These are phyloP conservation scores for Fomitiporia mediterranea DNA, from an alignment of 1,284 basidiomycete genomes.

Conservation along the genomic window DNA sequence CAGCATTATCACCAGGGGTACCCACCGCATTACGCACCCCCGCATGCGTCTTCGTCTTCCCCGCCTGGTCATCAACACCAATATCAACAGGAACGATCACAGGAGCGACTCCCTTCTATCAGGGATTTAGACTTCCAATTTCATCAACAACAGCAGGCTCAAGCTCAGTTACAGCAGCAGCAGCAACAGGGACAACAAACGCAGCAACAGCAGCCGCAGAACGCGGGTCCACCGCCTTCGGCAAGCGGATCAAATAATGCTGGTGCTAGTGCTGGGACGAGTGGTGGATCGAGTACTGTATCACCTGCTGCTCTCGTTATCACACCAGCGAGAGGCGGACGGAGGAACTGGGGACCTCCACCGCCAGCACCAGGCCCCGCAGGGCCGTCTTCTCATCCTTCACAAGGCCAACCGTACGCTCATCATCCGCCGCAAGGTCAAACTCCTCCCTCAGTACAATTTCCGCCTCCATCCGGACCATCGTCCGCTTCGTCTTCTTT, in stretches of 20 bases:
- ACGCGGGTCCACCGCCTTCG: slow-evolving; percentile 21
- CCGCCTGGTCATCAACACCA: slow-evolving; percentile 11
- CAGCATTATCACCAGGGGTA: slow-evolving; percentile 34
- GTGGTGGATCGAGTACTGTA: not conserved
- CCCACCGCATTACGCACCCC: slow-evolving; percentile 25
- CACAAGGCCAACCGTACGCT: not conserved
- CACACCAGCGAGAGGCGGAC: not conserved
- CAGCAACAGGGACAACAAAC: slow-evolving; percentile 18
- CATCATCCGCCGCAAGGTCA: not conserved
- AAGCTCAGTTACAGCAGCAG: slow-evolving; percentile 5
- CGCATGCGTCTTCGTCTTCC: slow-evolving; percentile 21
- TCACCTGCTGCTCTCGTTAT: not conserved
- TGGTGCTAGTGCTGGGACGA: not conserved
- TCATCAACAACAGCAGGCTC: slow-evolving; percentile 20
- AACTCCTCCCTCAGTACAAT: not conserved
- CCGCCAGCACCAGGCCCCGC: not conserved
- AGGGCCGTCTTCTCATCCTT: not conserved
- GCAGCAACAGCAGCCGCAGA: slow-evolving; percentile 19
- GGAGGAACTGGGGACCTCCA: not conserved
- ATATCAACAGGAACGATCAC: slow-evolving; percentile 18
- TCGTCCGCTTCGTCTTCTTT: not conserved
- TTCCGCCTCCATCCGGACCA: not conserved
- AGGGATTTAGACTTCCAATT: slow-evolving; percentile 15
- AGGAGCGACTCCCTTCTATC: slow-evolving; percentile 25
- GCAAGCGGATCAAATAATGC: too few relatives aligned